Evolutionary conservation across 345 rosid genomes (phyloP), one percentile per base, ranked within the genome.

Genomic region (Hevea brasiliensis): DNA sequence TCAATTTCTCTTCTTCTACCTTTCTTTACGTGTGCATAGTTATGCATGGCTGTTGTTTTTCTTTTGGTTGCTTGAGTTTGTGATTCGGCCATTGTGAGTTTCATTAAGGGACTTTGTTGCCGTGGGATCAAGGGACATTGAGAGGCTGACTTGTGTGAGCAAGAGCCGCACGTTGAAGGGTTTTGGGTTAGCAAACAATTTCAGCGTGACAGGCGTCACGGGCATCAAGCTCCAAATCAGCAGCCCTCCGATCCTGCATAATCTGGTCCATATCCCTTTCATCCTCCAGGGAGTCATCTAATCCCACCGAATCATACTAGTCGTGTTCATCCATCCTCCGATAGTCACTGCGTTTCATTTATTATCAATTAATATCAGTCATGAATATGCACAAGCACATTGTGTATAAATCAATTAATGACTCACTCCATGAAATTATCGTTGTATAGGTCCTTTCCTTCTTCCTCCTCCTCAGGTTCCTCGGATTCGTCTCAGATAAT

Each of bases 401-500:
- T n/a, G 9, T 13, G 51, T 9, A 1, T 0, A 9, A 21, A 55
- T 2, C n/a, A 42, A 23, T 8, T 4, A 23, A 60, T 65, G 11
- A 74, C 88, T 70, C 7, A 89, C 87, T 91, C 84, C 85, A 92
- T 4, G 84, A 75, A 92, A 67, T 89, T 84, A 32, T 91, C 99
- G 50, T 86, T 71, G 85, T 37, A 92, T 6, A 95, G 96, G 78
- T 95, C 99, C 80, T 95, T 98, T 56, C 99, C 98, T 41, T 94
- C 95, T 56, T 85, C 94, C n/a, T 88, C 90, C 17, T 82, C 94
- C 5, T 87, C 88, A 6, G 72, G 82, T 0, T 77, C 86, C 3
- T 86, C 95, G 7, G 84, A 82, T 68, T 90, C 96, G 20, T 95
- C 98, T 2, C 84, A 78, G 45, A 95, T 80, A 80, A 92, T 65